Percentiles rank a stretch among this genome's conserved stretches.
These are phyloP conservation scores for Collybia sordida DNA, from an alignment of 768 basidiomycete species.

Conservation along the genomic window DNA sequence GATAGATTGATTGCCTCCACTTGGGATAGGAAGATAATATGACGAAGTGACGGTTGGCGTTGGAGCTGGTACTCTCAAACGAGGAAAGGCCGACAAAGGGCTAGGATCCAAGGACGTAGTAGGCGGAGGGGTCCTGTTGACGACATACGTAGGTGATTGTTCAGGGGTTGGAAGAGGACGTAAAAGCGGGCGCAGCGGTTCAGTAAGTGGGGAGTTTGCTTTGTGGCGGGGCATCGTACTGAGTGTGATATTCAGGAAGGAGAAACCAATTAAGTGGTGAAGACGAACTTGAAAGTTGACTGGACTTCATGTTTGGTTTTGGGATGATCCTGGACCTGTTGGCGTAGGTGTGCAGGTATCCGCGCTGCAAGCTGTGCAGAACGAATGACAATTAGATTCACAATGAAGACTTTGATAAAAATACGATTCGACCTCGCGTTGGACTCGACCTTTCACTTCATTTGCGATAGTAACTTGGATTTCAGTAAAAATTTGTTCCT, in stretches of 20 bases:
- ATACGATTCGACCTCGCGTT: slow-evolving; percentile 33
- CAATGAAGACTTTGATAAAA: not conserved
- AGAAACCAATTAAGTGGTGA: not conserved
- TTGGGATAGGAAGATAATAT: slow-evolving; percentile 1
- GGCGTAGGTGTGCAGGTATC: slow-evolving; percentile 41
- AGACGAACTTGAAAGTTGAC: slow-evolving; percentile 42
- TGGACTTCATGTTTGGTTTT: slow-evolving; percentile 43
- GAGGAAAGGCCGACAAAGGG: slow-evolving; percentile 24
- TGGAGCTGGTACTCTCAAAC: slow-evolving; percentile 21
- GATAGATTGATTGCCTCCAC: slow-evolving; percentile 5
- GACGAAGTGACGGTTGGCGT: slow-evolving; percentile 4
- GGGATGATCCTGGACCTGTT: slow-evolving; percentile 39
- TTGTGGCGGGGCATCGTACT: slow-evolving; percentile 50
- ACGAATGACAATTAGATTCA: not conserved
- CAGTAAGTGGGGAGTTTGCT: slow-evolving; percentile 33
- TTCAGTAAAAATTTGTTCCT: slow-evolving; percentile 30
- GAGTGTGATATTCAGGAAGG: slow-evolving; percentile 2
- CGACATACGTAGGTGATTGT: slow-evolving; percentile 39
- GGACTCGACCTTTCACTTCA: slow-evolving; percentile 41
- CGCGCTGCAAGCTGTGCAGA: slow-evolving; percentile 37
- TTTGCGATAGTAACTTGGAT: slow-evolving; percentile 33
- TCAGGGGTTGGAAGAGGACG: slow-evolving; percentile 48
- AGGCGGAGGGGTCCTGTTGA: slow-evolving; percentile 16
- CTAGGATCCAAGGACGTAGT: slow-evolving; percentile 21
- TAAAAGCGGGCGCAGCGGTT: slow-evolving; percentile 48